These are phyloP conservation scores for Trichosphaerium sp. DNA, from an alignment of 78 protist genomes.

Conservation along the genomic window DNA sequence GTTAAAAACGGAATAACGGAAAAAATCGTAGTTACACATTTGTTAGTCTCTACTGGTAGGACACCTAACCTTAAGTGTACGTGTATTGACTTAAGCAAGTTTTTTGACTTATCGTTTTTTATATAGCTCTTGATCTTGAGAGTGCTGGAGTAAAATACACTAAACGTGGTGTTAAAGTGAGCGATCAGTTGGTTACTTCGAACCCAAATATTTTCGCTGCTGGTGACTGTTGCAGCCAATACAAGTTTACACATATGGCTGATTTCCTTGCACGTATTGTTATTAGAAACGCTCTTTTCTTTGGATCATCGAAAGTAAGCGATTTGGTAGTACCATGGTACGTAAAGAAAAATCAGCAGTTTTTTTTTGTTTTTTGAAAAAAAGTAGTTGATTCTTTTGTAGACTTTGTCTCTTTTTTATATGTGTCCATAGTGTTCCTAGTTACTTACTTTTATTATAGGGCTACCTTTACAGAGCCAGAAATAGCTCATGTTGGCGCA, in stretches of 20 bases:
- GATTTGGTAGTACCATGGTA: slow-evolving; percentile 34
- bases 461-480: slow-evolving; percentile 53
- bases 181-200: slow-evolving; percentile 16
- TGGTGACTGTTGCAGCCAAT: slow-evolving; percentile 23
- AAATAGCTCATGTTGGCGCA: slow-evolving; percentile 49
- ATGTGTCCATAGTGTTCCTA: no score
- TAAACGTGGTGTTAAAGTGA: slow-evolving; percentile 4
- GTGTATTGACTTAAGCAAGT: no score
- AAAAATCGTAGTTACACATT: background rate
- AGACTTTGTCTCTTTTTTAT: no score
- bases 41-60: slow-evolving; percentile 50
- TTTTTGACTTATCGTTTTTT: no score
- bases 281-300: slow-evolving; percentile 54
- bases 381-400: no score
- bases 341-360: no score
- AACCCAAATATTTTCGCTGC: slow-evolving; percentile 25
- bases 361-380: no score
- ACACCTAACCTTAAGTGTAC: slow-evolving; percentile 28
- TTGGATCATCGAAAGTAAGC: background rate
- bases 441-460: no score
- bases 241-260: slow-evolving; percentile 41
- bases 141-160: slow-evolving; percentile 24
- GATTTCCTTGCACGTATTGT: slow-evolving; percentile 47
- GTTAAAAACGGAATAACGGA: background rate
- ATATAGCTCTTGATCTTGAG: slow-evolving; percentile 27